Evolutionary conservation across 129 eudicot species (phyloP).

Genomic region (Calendula officinalis): DNA sequence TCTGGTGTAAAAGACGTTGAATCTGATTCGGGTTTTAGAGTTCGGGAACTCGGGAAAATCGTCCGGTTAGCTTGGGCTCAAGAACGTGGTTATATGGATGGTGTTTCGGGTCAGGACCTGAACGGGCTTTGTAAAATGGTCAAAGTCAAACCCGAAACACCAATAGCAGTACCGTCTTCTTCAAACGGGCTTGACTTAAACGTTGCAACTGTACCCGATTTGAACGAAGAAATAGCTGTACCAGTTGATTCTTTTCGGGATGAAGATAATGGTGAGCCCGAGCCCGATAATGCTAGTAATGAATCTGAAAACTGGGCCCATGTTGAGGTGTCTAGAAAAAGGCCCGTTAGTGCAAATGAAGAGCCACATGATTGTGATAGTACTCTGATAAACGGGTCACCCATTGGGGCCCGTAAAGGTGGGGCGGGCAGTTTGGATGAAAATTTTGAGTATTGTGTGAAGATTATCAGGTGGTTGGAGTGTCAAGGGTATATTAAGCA

Average conservation of each 20-base stretch:
- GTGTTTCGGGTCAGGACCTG: slow-evolving; percentile 38
- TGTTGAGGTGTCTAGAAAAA: slow-evolving; percentile 41
- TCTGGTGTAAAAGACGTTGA: slow-evolving; percentile 56
- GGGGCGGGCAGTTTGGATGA: slow-evolving; percentile 60
- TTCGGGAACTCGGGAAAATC: slow-evolving; percentile 88
- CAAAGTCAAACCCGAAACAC: slow-evolving; percentile 43
- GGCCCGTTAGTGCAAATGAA: slow-evolving; percentile 47
- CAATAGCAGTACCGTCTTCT: slow-evolving; percentile 35
- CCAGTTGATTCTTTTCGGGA: slow-evolving; percentile 48
- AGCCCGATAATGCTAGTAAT: slow-evolving; percentile 67
- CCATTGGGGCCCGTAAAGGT: slow-evolving; percentile 25
- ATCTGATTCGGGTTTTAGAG: slow-evolving; percentile 69
- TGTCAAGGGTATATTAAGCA: slow-evolving; percentile 67
- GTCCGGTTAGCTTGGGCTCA: slow-evolving; percentile 68
- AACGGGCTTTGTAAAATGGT: slow-evolving; percentile 26
- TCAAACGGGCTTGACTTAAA: slow-evolving; percentile 73
- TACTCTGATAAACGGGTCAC: slow-evolving; percentile 76
- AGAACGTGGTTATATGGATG: slow-evolving; percentile 56
- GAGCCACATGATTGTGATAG: slow-evolving; percentile 79
- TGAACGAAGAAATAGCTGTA: slow-evolving; percentile 70
- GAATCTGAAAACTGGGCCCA: slow-evolving; percentile 64
- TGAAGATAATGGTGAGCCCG: slow-evolving; percentile 55
- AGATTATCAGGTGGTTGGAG: slow-evolving; percentile 78
- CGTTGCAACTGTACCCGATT: slow-evolving; percentile 80
- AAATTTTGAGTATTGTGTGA: slow-evolving; percentile 83